A percentile compares a stretch with the other conserved stretches of the same genome.
Evolutionary conservation across 257 asterid genomes (phyloP).

Genomic region (Osmanthus fragrans): DNA sequence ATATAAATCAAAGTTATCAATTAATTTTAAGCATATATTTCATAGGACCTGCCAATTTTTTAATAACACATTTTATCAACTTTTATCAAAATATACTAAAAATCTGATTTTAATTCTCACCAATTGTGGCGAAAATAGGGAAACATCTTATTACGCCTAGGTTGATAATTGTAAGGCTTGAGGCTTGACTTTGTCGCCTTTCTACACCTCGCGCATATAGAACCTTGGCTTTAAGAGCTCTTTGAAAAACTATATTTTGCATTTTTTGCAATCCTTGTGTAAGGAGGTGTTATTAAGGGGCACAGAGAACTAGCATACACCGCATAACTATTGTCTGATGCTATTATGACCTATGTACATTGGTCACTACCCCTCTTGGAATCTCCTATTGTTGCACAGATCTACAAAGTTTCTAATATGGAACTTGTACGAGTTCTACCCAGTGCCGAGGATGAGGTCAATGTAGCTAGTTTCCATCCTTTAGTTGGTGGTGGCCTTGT

Average conservation of each 20-base stretch:
- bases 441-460: slow-evolving; percentile 97
- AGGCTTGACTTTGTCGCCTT: too few relatives aligned
- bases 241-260: neutral
- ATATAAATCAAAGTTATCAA: too few relatives aligned
- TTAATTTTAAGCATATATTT: too few relatives aligned
- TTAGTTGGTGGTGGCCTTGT: slow-evolving; percentile 92
- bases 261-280: neutral
- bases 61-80: too few relatives aligned
- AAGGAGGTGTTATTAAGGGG: neutral
- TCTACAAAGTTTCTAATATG: slow-evolving; percentile 90
- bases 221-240: slow-evolving; percentile 7
- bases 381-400: slow-evolving; percentile 40
- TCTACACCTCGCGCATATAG: too few relatives aligned
- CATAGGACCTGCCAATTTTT: too few relatives aligned
- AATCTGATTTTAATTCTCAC: too few relatives aligned
- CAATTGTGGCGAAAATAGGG: too few relatives aligned
- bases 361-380: slow-evolving; percentile 16
- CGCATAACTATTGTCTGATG: neutral
- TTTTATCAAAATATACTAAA: too few relatives aligned
- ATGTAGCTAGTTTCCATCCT: slow-evolving; percentile 97
- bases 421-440: slow-evolving; percentile 97
- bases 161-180: too few relatives aligned
- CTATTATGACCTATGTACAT: neutral
- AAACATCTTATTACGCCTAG: too few relatives aligned
- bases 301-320: neutral